Conservation (phyloP, 495 filamentous ascomycete species). For the Daldinia decipiens region DNA sequence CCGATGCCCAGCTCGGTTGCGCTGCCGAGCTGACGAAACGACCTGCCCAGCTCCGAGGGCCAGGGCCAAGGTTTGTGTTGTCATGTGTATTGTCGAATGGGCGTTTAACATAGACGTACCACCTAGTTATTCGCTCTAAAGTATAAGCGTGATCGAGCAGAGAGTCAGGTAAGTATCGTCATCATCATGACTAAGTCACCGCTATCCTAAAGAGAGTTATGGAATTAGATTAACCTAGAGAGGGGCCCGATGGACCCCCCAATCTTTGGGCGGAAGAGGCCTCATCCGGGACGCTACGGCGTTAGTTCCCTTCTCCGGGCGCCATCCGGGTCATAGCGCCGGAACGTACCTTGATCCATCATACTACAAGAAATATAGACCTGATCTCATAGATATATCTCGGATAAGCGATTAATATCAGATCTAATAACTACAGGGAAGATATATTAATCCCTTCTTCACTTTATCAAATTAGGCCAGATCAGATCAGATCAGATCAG, state of each 20-base stretch:
- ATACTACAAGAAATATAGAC: neutral
- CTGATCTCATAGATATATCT: neutral
- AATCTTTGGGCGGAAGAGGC: conserved; percentile 22
- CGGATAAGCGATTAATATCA: neutral
- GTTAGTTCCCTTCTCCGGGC: conserved; percentile 21
- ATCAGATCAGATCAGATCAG: conserved; percentile 10
- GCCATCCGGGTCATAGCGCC: conserved; percentile 21
- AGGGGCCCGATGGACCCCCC: neutral
- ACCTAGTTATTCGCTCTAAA: conserved; percentile 18
- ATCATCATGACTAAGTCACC: neutral
- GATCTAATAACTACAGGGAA: neutral
- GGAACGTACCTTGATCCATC: neutral
- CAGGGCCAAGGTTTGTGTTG: conserved; percentile 8
- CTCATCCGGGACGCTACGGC: conserved; percentile 30
- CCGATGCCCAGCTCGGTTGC: conserved; percentile 32
- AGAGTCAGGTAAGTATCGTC: neutral
- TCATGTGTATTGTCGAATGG: neutral
- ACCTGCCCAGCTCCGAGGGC: neutral
- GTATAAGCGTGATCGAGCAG: neutral
- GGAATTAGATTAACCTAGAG: conserved; percentile 9
- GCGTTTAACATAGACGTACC: neutral
- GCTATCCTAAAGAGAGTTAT: neutral
- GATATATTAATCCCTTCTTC: neutral
- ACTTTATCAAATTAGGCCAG: neutral
- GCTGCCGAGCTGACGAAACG: conserved; percentile 32